Evolutionary conservation across 75 land plant genomes (phyloP).

Genomic region (Chamaecyparis obtusa): DNA sequence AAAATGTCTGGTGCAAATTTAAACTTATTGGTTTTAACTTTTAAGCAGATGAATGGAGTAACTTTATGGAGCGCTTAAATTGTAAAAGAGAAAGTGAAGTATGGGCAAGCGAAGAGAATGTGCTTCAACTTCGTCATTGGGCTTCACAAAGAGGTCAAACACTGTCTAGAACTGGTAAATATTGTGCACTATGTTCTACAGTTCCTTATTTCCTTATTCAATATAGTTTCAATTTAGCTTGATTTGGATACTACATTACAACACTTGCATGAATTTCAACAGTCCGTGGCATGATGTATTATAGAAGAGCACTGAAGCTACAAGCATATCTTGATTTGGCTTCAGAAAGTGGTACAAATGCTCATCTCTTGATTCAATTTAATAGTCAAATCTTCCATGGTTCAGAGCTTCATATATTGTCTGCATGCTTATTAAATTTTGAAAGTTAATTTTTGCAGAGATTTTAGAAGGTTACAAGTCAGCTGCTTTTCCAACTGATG

Average conservation of each 20-base stretch:
- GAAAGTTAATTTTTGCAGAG: constrained; percentile 42
- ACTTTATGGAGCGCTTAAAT: constrained; percentile 81
- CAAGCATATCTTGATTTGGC: constrained; percentile 98
- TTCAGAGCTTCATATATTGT: not conserved
- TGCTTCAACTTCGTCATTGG: constrained; percentile 86
- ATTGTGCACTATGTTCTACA: not conserved
- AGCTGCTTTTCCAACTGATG: constrained; percentile 46
- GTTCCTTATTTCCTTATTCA: not conserved
- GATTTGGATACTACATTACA: not conserved
- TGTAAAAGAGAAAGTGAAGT: constrained; percentile 56
- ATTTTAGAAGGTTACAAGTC: constrained; percentile 86
- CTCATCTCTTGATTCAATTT: not conserved
- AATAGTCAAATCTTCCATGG: not conserved
- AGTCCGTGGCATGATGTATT: constrained; percentile 99
- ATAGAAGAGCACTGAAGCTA: constrained; percentile 82
- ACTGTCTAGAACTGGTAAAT: constrained; percentile 82
- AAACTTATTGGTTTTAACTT: not conserved
- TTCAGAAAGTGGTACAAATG: constrained; percentile 54
- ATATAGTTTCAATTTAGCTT: not conserved
- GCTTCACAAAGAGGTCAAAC: constrained; percentile 97
- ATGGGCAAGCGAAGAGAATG: constrained; percentile 63
- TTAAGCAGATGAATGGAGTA: constrained; percentile 89
- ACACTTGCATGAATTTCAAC: constrained; percentile 14
- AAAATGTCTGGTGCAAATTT: not conserved
- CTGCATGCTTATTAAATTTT: not conserved